These are phyloP conservation scores for Trifolium dubium DNA, from an alignment of 306 rosid genomes.

Conservation along the genomic window DNA sequence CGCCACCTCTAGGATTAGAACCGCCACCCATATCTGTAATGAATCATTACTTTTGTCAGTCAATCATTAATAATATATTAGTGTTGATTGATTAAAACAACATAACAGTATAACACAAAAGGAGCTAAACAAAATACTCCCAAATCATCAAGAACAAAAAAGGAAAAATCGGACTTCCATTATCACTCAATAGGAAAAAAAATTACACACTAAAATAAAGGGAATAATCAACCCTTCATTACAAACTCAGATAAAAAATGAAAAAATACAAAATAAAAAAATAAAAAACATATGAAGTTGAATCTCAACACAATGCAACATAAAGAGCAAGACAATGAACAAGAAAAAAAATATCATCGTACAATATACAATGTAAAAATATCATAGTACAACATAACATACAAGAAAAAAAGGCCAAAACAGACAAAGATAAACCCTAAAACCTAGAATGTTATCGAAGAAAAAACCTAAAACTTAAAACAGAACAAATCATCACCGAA, in stretches of 20 bases:
- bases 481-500: no score
- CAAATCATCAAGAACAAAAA: slow-evolving; percentile 21
- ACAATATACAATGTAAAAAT: not conserved
- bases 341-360: not conserved
- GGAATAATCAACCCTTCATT: not conserved
- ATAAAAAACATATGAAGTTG: not conserved
- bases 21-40: not conserved
- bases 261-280: slow-evolving; percentile 1
- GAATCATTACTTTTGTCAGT: not conserved
- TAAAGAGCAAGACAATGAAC: not conserved
- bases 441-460: not conserved
- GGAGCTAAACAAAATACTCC: not conserved
- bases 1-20: slow-evolving; percentile 38
- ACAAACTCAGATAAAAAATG: slow-evolving; percentile 9
- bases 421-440: not conserved
- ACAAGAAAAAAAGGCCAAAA: not conserved
- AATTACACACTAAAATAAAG: not conserved
- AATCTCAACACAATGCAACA: not conserved
- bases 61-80: not conserved
- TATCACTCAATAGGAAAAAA: not conserved
- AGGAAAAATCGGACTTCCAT: not conserved
- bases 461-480: no score
- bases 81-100: not conserved
- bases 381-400: no score
- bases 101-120: slow-evolving; percentile 1